Evolutionary conservation across 2,329 filamentous ascomycete species (phyloP), one percentile per base, ranked within the genome.

Genomic region (Pseudovirgaria hyperparasitica): DNA sequence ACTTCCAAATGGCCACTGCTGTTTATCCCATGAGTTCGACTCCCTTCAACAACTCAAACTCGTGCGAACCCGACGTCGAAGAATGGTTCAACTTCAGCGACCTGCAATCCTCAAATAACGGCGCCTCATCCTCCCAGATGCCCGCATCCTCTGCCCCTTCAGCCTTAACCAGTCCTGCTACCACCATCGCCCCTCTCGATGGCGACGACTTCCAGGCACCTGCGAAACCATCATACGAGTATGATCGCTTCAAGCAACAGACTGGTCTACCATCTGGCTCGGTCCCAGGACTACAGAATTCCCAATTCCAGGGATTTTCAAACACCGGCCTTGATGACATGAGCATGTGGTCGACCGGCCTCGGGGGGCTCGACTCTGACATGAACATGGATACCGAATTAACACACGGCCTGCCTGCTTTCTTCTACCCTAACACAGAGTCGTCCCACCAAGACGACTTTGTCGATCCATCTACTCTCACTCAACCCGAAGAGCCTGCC

Each of bases 191-290:
- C 31, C 54, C 70, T 11, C 54, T 67, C 6, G 58, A 63, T 29
- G 32, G 28, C 22, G 51, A 56, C 28, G 51, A 55, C 28, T 69
- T 76, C 35, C 67, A 67, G 38, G 58, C 67, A 12, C 71, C 86
- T 46, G 75, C 73, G 25, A 82, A 75, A 19, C 87, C 90, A 6
- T 93, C 84, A 55, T 86, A 94, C 60, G 82, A 92, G 57, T 96
- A 96, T 64, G 82, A 85, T 46, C 75, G 82, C 48, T 92, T 94
- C 63, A 82, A 84, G 60, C 90, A 98, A 53, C 86, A 94, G 62
- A 94, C 90, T 4, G 85, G 86, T 37, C 75, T 94, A 16, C 82
- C 90, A 0, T 77, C 82, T 2, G 85, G 85, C 35, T 86, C 84
- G 27, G 63, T 86, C 9, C 70, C 90, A 48, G 79, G 81, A 19